phyloP scores from a whole-genome alignment of 208 protist genomes.

The Wallacemonas sp. region DNA sequence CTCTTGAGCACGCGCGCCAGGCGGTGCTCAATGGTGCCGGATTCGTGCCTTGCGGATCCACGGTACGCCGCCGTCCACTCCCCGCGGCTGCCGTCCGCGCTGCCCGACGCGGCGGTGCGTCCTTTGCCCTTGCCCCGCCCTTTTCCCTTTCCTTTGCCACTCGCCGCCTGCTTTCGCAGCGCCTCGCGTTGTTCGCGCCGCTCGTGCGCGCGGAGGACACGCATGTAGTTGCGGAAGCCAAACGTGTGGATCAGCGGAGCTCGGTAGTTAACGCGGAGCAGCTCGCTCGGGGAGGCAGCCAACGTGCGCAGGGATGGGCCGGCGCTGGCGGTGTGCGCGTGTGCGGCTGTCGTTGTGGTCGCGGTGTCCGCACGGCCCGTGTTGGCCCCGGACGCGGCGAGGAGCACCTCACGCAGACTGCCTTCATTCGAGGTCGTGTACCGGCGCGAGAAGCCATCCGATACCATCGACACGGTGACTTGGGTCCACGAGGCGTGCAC shows the following conservation, averaged over 20 bases:
- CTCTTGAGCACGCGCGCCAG: slow-evolving; percentile 38
- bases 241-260: slow-evolving; percentile 28
- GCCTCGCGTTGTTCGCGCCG: slow-evolving; percentile 3
- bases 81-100: slow-evolving; percentile 18
- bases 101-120: neutral
- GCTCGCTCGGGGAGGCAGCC: slow-evolving; percentile 7
- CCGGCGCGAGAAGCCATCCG: slow-evolving; percentile 31
- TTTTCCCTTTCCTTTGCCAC: slow-evolving; percentile 27
- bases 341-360: neutral
- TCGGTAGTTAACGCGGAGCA: slow-evolving; percentile 9
- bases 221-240: slow-evolving; percentile 28
- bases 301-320: neutral
- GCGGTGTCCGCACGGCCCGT: neutral
- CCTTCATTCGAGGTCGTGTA: slow-evolving; percentile 27
- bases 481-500: slow-evolving; percentile 30
- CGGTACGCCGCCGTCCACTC: neutral
- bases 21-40: slow-evolving; percentile 36
- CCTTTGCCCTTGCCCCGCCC: slow-evolving; percentile 29
- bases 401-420: slow-evolving; percentile 19
- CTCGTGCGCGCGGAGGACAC: slow-evolving; percentile 1
- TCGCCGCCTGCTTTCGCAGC: neutral
- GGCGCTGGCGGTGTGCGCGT: neutral
- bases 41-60: slow-evolving; percentile 7
- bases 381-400: no score
- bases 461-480: slow-evolving; percentile 35